Evolutionary conservation across 768 basidiomycete genomes (phyloP).

Genomic region (Pleurotus tuber-regium): DNA sequence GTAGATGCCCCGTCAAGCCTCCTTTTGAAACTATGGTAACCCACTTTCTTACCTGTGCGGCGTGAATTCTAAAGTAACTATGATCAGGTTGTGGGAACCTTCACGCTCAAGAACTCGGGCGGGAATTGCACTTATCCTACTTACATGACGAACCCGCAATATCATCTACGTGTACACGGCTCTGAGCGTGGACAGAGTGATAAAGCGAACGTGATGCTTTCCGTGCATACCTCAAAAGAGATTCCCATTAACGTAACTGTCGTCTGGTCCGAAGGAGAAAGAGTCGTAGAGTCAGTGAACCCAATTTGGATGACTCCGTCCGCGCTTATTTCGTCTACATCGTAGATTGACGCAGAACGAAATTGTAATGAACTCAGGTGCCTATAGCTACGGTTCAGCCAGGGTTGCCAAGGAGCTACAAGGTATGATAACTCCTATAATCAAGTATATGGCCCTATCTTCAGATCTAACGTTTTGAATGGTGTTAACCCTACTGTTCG

Average conservation of each 20-base stretch:
- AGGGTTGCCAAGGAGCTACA: conserved; percentile 47
- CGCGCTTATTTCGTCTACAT: background rate
- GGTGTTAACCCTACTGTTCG: no score
- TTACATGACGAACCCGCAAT: conserved; percentile 92
- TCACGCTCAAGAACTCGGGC: conserved; percentile 74
- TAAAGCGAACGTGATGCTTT: conserved; percentile 43
- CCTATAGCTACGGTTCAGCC: conserved; percentile 80
- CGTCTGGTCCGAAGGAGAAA: conserved; percentile 72
- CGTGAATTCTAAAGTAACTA: no score
- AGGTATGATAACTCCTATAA: conserved; percentile 33
- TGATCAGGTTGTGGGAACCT: conserved; percentile 52
- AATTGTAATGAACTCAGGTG: conserved; percentile 68
- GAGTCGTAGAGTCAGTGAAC: conserved; percentile 68
- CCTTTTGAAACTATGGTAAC: conserved; percentile 40
- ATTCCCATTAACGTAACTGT: conserved; percentile 71
- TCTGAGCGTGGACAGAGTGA: conserved; percentile 18
- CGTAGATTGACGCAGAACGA: conserved; percentile 62
- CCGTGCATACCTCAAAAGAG: conserved; percentile 56
- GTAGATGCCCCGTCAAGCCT: conserved; percentile 34
- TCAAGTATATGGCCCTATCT: background rate
- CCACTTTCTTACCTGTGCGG: no score
- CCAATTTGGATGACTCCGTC: background rate
- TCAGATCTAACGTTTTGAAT: no score
- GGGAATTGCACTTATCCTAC: conserved; percentile 80
- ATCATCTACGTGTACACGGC: conserved; percentile 59